Conservation (phyloP, 176 grass and related monocot species). For the Coix lacrymajobi region DNA sequence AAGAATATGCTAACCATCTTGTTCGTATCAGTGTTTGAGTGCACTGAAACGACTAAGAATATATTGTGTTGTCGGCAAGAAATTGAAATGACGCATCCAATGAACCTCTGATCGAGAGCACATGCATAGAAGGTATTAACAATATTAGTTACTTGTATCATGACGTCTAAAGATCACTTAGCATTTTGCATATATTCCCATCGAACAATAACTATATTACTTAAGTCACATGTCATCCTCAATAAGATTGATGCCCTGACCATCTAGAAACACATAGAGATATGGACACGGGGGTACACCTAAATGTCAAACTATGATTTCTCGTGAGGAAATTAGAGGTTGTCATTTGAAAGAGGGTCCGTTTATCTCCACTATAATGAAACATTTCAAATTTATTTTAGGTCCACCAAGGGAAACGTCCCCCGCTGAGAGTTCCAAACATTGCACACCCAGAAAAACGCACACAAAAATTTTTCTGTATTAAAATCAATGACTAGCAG, state of each 20-base stretch:
- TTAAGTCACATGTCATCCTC: background rate
- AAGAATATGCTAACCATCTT: background rate
- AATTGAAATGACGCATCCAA: background rate
- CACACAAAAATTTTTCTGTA: no score
- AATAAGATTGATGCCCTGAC: background rate
- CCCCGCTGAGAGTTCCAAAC: no score
- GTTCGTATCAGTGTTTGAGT: background rate
- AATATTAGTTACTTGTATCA: background rate
- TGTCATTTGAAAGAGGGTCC: background rate
- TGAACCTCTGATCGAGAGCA: no score
- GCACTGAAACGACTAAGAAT: background rate
- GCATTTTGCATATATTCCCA: conserved; percentile 18
- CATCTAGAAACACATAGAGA: background rate
- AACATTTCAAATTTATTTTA: no score
- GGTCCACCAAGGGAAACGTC: no score
- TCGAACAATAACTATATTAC: background rate
- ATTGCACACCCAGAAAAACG: no score
- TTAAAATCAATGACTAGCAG: no score
- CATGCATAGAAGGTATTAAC: background rate
- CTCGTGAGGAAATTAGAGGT: background rate
- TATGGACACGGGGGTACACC: background rate
- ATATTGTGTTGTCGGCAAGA: conserved; percentile 4
- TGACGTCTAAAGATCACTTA: background rate
- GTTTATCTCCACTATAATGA: no score
- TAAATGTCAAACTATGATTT: background rate